phyloP scores from a whole-genome alignment of 805 yeast species.

The Candida oleophila region DNA sequence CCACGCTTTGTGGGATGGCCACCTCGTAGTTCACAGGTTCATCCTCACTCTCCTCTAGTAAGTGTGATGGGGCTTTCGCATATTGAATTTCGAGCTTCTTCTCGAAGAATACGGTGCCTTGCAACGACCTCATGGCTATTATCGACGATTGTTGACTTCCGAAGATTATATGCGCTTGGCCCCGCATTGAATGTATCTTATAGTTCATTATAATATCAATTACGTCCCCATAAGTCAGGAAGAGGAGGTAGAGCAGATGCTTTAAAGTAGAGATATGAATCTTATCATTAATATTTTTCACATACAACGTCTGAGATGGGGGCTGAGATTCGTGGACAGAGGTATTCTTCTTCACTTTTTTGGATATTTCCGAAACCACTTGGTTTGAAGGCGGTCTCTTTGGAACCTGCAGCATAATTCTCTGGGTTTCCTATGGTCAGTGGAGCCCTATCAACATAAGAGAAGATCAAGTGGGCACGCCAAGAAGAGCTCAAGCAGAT shows the following conservation, averaged over 20 bases:
- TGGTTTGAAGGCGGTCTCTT: not conserved
- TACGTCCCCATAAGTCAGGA: conserved; percentile 66
- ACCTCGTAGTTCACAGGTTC: not conserved
- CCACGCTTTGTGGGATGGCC: not conserved
- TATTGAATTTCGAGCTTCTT: conserved; percentile 47
- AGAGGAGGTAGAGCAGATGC: conserved; percentile 56
- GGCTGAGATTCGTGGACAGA: not conserved
- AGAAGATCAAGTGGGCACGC: too few relatives aligned
- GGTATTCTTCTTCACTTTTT: not conserved
- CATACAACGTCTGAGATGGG: conserved; percentile 51
- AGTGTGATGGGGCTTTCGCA: conserved; percentile 15
- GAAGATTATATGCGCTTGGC: conserved; percentile 66
- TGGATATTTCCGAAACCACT: not conserved
- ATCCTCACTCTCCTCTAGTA: not conserved
- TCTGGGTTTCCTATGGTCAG: too few relatives aligned
- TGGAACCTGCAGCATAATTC: not conserved
- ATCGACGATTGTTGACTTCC: conserved; percentile 50
- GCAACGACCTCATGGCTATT: conserved; percentile 47
- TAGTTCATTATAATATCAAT: conserved; percentile 43
- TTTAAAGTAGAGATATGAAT: conserved; percentile 44
- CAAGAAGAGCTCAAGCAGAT: not conserved
- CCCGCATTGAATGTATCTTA: conserved; percentile 48
- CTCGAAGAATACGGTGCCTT: conserved; percentile 52
- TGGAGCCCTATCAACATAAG: too few relatives aligned
- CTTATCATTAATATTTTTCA: conserved; percentile 60